phyloP scores from a whole-genome alignment of 179 eudicot species.

The Pouteria campechiana region DNA sequence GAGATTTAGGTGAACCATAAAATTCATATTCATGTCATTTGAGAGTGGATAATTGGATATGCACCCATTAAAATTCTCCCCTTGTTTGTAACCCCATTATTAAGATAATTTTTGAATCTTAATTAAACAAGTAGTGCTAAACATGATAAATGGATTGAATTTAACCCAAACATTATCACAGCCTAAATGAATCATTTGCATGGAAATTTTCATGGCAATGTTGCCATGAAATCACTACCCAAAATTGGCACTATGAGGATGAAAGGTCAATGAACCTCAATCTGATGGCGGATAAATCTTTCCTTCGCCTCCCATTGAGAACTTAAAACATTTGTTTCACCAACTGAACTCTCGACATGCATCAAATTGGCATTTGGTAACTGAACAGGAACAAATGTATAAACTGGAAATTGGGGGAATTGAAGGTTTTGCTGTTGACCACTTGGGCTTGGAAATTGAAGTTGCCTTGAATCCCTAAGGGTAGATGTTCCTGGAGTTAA shows the following conservation, averaged over 20 bases:
- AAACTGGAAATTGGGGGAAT: constrained; percentile 29
- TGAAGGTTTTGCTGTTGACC: constrained; percentile 24
- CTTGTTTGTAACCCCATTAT: no score
- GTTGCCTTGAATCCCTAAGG: constrained; percentile 27
- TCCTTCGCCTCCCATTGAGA: constrained; percentile 35
- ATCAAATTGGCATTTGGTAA: constrained; percentile 22
- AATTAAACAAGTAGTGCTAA: background rate
- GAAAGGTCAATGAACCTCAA: constrained; percentile 44
- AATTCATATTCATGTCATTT: no score
- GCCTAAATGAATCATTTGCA: background rate
- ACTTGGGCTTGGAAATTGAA: constrained; percentile 18
- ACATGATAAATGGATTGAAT: background rate
- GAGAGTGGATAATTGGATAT: no score
- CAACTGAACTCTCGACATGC: constrained; percentile 12
- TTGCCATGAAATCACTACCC: no score
- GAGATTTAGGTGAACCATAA: no score
- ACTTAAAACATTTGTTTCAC: constrained; percentile 16
- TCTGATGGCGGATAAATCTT: constrained; percentile 48
- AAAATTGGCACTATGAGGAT: background rate
- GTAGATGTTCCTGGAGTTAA: constrained; percentile 15
- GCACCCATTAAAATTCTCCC: no score
- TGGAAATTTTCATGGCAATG: background rate
- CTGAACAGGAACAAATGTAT: constrained; percentile 21
- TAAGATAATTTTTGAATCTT: background rate
- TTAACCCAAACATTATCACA: background rate